Evolutionary conservation across 2,329 filamentous ascomycete genomes (phyloP).

Genomic region (Calonectria pauciramosa): DNA sequence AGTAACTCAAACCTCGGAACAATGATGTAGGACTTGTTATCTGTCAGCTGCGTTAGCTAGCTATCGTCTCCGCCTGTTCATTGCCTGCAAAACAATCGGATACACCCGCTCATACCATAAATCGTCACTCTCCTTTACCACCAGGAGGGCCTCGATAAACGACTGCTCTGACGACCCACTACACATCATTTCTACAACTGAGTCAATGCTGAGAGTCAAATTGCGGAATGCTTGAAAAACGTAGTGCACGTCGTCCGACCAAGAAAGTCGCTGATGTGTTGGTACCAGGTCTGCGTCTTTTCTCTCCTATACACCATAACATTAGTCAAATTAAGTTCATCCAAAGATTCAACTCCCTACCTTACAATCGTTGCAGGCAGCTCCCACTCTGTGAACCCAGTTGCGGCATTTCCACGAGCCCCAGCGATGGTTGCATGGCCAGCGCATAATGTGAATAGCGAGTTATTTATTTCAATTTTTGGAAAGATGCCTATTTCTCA

Average conservation of each 20-base stretch:
- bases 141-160: slow-evolving; percentile 35
- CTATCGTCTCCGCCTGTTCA: slow-evolving; percentile 28
- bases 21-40: not conserved
- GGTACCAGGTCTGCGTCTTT: slow-evolving; percentile 35
- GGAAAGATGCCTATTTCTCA: not conserved
- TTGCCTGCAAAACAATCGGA: slow-evolving; percentile 35
- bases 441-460: slow-evolving; percentile 33
- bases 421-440: slow-evolving; percentile 43
- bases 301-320: slow-evolving; percentile 29
- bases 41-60: not conserved
- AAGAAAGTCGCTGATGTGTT: slow-evolving; percentile 39
- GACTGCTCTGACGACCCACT: slow-evolving; percentile 34
- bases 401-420: slow-evolving; percentile 38
- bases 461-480: slow-evolving; percentile 13
- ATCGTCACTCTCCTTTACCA: slow-evolving; percentile 35
- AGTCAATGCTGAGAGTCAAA: slow-evolving; percentile 35
- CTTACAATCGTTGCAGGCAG: slow-evolving; percentile 38
- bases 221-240: slow-evolving; percentile 38
- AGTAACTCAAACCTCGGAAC: not conserved
- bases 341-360: slow-evolving; percentile 26
- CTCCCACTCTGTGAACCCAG: slow-evolving; percentile 38
- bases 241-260: slow-evolving; percentile 40
- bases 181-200: slow-evolving; percentile 38
- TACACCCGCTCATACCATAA: slow-evolving; percentile 35
- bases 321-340: slow-evolving; percentile 19